Evolutionary conservation across 139 green algal genomes (phyloP).

Genomic region (Chlorella sp.): DNA sequence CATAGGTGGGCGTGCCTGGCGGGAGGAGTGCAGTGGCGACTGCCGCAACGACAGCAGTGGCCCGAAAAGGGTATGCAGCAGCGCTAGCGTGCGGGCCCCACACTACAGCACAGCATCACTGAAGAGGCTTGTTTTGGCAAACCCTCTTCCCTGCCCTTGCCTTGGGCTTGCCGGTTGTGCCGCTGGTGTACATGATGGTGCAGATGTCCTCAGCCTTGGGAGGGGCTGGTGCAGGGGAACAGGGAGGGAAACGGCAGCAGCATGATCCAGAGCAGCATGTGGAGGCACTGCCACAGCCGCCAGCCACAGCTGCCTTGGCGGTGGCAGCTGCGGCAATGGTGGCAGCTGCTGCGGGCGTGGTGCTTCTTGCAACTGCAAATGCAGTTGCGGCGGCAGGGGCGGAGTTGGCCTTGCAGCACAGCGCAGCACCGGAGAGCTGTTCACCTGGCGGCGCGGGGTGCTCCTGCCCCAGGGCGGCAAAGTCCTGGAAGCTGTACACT

Average conservation of each 20-base stretch:
- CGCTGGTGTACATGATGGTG: conserved; percentile 95
- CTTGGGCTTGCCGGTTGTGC: conserved; percentile 71
- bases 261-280: neutral
- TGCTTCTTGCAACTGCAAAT: too few species aligned
- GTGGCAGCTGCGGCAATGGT: too few species aligned
- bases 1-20: too few species aligned
- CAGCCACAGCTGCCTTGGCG: too few species aligned
- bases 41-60: too few species aligned
- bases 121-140: too few species aligned
- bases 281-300: neutral
- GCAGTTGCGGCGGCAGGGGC: too few species aligned
- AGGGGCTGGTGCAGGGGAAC: conserved; percentile 44
- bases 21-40: too few species aligned
- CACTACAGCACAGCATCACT: neutral
- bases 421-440: too few species aligned
- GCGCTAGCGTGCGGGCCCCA: neutral
- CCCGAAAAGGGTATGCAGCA: too few species aligned
- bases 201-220: conserved; percentile 76
- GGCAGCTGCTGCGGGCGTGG: too few species aligned
- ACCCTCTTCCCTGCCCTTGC: neutral
- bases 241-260: neutral
- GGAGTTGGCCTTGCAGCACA: too few species aligned
- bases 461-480: neutral
- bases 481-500: conserved; percentile 18
- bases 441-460: conserved; percentile 12